A percentile compares a stretch with the other conserved stretches of the same genome.
phyloP scores from a whole-genome alignment of 164 flowering plant species.

The Tetracentron sinense region DNA sequence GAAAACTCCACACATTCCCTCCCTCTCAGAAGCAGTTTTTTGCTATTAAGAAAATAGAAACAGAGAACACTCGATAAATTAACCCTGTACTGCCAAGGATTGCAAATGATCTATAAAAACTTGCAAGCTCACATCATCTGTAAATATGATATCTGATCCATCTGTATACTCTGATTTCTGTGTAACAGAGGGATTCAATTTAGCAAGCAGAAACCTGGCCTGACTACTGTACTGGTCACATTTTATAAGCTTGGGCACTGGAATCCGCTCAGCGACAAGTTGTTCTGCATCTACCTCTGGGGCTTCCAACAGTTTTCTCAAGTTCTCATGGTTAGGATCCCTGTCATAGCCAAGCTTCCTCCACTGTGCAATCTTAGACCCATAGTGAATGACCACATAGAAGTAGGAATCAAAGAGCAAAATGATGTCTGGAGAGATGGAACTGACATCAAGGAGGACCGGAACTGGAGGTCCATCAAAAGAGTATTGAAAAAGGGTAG shows the following conservation, averaged over 20 bases:
- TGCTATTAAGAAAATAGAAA: constrained; percentile 1
- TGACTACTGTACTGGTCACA: constrained; percentile 92
- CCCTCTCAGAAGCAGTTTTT: too few species aligned
- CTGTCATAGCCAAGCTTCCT: constrained; percentile 67
- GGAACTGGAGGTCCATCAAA: constrained; percentile 88
- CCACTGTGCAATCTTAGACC: constrained; percentile 88
- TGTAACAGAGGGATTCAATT: constrained; percentile 84
- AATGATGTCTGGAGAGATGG: constrained; percentile 74
- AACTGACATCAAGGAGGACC: constrained; percentile 73
- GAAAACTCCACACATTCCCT: too few species aligned
- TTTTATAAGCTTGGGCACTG: constrained; percentile 66
- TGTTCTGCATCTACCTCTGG: constrained; percentile 77
- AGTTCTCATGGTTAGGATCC: constrained; percentile 71
- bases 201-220: constrained; percentile 92
- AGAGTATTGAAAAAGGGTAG: constrained; percentile 76
- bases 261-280: constrained; percentile 65
- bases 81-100: constrained; percentile 74
- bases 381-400: constrained; percentile 77
- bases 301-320: constrained; percentile 78
- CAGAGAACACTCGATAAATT: constrained; percentile 18
- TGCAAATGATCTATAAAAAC: constrained; percentile 81
- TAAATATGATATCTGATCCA: constrained; percentile 65
- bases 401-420: constrained; percentile 88
- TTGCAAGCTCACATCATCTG: constrained; percentile 90
- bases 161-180: constrained; percentile 49